Base-by-base conservation (phyloP, 805 yeast species). In the Yamadazyma olivae region DNA sequence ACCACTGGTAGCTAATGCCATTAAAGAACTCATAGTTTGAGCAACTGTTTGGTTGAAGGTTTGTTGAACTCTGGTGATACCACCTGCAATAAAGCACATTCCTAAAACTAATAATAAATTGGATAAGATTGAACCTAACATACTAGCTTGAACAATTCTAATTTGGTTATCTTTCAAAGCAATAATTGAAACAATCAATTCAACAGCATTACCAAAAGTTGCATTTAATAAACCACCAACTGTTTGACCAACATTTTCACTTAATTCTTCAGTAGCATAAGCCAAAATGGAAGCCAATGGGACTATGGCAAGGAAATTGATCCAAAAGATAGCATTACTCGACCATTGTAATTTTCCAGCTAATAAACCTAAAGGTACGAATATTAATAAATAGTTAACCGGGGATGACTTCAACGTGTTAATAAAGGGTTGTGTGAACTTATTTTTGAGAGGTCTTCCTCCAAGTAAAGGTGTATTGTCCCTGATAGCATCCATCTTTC, bases 181-280 rank as follows among this genome's bases (percentile, higher is more conserved):
- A 48, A 93, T 88, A 18, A 93, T 70, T 1, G 96, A 85, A 23
- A 93, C 98, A 59, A 93, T 93, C 41, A 93, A 78, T 65, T 93
- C 99, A 16, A 93, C 96, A 2, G 98, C 98, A 59, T 93, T 93
- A 40, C 99, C 99, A 57, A 93, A 87, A 7, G 98, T 90, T 2
- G 99, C 99, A 63, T 93, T 93, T 52, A 93, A 71, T 45, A 93
- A 71, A 0, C 98, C 98, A 10, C 99, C 98, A 17, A 91, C 47
- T 7, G 97, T 90, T 53, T 88, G 85, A 41, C 98, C 97, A 22
- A 88, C 88, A 45, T 83, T 81, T 40, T 78, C 85, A 28, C 96
- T 79, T 38, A 93, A 70, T 52, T 89, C 95, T 59, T 93, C 99
- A 4, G 99, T 93, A 27, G 96, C 95, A 63, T 72, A 88, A 0